Base-by-base conservation (phyloP, 345 rosid genomes). In the Aethionema arabicum region DNA sequence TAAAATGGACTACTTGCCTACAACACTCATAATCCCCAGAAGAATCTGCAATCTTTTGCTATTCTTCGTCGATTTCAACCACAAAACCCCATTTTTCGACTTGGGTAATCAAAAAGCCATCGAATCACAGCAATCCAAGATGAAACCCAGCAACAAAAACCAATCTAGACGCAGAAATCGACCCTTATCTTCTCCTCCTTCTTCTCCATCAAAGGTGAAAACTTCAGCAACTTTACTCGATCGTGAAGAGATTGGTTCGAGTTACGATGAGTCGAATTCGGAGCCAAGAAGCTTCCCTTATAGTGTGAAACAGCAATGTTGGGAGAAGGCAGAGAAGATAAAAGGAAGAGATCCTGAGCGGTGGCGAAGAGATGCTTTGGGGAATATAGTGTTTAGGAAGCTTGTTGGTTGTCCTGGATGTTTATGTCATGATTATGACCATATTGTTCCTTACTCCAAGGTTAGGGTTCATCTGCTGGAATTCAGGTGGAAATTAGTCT, bases 381-480 rank as follows among this genome's bases (percentile, higher is more conserved):
- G 98, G 42, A 92, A 86, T 67, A 80, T 79, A 58, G 89, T 92
- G 51, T 89, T 89, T 56, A 77, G 85, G 74, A 92, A 92, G 82
- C 96, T 92, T 44, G 90, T 89, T 1, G 97, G 97, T 14, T 92
- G 97, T 68, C 83, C 99, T 56, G 96, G 97, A 29, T 92, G 99
- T 69, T 84, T 92, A 75, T 92, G 99, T 68, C 97, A 89, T 72
- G 97, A 92, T 69, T 92, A 87, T 69, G 97, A 89, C 60, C 99
- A 89, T 77, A 87, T 92, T 63, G 42, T 92, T 13, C 97, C 97
- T 63, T 92, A 83, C 76, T 92, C 98, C 40, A 92, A 89, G 98
- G 98, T 91, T 15, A 16, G 12, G 2, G 46, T 6, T 33, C 6
- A 48, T 15, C 30, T 44, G 16, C 14, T 16, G 15, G 36, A 15